Conservation (phyloP, 1,284 basidiomycete genomes). For the Phenoliferia sp. region DNA sequence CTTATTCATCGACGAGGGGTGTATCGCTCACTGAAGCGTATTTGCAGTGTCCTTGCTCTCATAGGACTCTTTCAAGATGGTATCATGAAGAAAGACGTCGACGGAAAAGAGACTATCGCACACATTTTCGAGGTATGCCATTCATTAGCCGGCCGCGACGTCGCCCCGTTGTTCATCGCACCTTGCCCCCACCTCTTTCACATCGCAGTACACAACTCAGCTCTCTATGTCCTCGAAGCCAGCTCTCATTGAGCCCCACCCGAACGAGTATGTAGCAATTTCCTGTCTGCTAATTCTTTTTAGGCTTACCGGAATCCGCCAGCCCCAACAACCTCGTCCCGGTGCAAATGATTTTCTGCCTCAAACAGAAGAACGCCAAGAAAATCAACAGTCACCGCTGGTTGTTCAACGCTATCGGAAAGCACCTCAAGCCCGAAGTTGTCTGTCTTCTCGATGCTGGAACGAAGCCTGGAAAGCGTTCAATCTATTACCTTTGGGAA, state of each 20-base stretch:
- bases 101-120: constrained; percentile 84
- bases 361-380: constrained; percentile 96
- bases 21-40: constrained; percentile 2
- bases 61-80: constrained; percentile 54
- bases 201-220: constrained; percentile 65
- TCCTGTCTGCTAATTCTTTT: constrained; percentile 50
- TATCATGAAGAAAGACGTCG: constrained; percentile 85
- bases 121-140: constrained; percentile 24
- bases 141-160: constrained; percentile 2
- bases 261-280: constrained; percentile 50
- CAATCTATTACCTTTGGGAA: constrained; percentile 89
- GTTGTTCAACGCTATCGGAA: constrained; percentile 95
- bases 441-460: constrained; percentile 90
- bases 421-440: constrained; percentile 78
- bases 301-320: constrained; percentile 56
- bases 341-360: constrained; percentile 88
- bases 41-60: constrained; percentile 48
- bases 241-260: constrained; percentile 81
- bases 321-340: constrained; percentile 83
- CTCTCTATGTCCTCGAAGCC: constrained; percentile 67
- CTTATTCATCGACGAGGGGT: neutral
- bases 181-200: constrained; percentile 69
- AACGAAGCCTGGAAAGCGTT: constrained; percentile 93
- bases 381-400: constrained; percentile 90
- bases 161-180: neutral